phyloP scores from a whole-genome alignment of 805 yeast genomes.

The Saturnispora ahearnii region DNA sequence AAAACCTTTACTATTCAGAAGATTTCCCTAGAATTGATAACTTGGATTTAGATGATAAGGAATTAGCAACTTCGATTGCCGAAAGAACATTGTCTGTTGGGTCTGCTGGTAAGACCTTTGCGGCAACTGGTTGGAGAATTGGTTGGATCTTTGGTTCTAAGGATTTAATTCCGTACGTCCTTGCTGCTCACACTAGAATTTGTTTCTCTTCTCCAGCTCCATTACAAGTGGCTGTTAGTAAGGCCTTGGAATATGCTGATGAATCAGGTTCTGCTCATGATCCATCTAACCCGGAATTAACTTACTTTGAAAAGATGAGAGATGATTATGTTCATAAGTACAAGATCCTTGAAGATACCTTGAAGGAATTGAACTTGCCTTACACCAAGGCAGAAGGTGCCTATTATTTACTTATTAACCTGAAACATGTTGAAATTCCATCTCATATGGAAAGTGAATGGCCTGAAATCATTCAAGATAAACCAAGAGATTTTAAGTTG shows the following conservation, averaged over 20 bases:
- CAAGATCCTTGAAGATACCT: slow-evolving; percentile 60
- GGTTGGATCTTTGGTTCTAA: slow-evolving; percentile 92
- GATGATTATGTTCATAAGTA: slow-evolving; percentile 63
- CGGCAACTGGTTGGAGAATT: slow-evolving; percentile 99
- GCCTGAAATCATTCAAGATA: slow-evolving; percentile 57
- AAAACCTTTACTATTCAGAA: slow-evolving; percentile 64
- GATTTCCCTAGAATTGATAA: slow-evolving; percentile 77
- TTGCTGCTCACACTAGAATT: slow-evolving; percentile 89
- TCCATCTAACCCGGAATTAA: slow-evolving; percentile 12
- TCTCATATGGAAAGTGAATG: slow-evolving; percentile 36
- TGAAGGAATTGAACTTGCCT: slow-evolving; percentile 82
- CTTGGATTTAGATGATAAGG: slow-evolving; percentile 51
- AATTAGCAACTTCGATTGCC: slow-evolving; percentile 32
- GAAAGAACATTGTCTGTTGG: slow-evolving; percentile 84
- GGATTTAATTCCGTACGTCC: slow-evolving; percentile 70
- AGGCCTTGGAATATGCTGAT: slow-evolving; percentile 57
- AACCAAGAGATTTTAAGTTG: slow-evolving; percentile 78
- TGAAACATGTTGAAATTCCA: slow-evolving; percentile 75
- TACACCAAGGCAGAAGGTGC: slow-evolving; percentile 92
- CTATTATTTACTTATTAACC: slow-evolving; percentile 83
- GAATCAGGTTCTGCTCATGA: slow-evolving; percentile 25
- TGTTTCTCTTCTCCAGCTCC: slow-evolving; percentile 90
- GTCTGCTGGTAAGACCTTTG: slow-evolving; percentile 95
- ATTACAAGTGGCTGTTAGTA: slow-evolving; percentile 83
- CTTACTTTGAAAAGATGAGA: slow-evolving; percentile 66